phyloP scores from a whole-genome alignment of 257 asterid genomes.

The Marsdenia floribunda region DNA sequence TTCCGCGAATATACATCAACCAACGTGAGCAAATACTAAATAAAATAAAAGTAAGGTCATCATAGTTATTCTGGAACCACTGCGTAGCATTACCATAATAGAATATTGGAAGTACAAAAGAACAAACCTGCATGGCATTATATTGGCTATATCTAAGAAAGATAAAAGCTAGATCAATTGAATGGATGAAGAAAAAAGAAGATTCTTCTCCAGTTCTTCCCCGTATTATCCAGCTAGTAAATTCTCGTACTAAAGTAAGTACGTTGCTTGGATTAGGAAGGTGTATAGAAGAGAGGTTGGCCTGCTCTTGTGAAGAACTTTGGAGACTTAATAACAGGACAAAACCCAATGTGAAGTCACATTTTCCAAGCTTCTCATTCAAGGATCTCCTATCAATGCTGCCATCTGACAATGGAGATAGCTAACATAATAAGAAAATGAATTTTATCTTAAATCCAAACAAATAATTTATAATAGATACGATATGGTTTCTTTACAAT shows the following conservation, averaged over 20 bases:
- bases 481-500: background rate
- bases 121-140: conserved; percentile 72
- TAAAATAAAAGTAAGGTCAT: conserved; percentile 31
- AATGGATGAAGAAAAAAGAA: conserved; percentile 72
- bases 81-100: background rate
- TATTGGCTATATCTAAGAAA: conserved; percentile 77
- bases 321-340: conserved; percentile 58
- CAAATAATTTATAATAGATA: background rate
- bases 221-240: conserved; percentile 86
- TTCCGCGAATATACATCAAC: conserved; percentile 74
- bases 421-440: background rate
- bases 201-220: conserved; percentile 75
- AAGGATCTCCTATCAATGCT: conserved; percentile 54
- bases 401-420: conserved; percentile 47
- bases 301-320: conserved; percentile 41
- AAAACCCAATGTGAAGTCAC: conserved; percentile 66
- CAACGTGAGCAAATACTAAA: conserved; percentile 68
- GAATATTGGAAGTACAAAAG: conserved; percentile 16
- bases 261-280: conserved; percentile 58
- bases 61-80: conserved; percentile 19
- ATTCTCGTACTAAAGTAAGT: conserved; percentile 56
- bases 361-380: conserved; percentile 77
- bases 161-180: conserved; percentile 65
- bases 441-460: background rate
- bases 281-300: conserved; percentile 33